phyloP scores from a whole-genome alignment of 345 rosid genomes.

The Euphorbia pulcherrima region DNA sequence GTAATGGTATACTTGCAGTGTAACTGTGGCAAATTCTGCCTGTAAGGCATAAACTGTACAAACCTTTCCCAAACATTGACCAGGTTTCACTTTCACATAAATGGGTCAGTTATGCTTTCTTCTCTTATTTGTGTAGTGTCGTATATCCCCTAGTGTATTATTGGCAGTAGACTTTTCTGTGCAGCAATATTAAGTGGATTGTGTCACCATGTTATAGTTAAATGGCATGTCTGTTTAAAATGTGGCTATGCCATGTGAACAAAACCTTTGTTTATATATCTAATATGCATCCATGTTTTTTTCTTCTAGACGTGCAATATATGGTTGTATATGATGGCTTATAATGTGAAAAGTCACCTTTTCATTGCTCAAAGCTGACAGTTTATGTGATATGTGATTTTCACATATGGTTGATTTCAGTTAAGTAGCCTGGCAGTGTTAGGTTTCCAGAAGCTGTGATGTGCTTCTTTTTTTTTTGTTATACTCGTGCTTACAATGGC shows the following conservation, averaged over 20 bases:
- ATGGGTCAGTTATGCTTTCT: constrained; percentile 1
- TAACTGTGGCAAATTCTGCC: neutral
- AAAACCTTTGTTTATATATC: neutral
- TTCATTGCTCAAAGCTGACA: neutral
- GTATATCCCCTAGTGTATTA: neutral
- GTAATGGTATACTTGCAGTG: neutral
- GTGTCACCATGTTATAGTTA: neutral
- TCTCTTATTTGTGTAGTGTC: neutral
- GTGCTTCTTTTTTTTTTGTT: neutral
- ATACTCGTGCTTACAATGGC: neutral
- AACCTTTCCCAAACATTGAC: neutral
- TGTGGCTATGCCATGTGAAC: neutral
- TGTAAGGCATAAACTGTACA: too few species aligned
- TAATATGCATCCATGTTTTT: neutral
- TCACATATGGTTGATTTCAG: neutral
- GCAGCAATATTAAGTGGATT: neutral
- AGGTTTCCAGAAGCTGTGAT: neutral
- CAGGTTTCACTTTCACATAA: too few species aligned
- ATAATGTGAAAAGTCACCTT: neutral
- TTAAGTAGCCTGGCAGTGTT: neutral
- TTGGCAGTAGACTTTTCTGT: neutral
- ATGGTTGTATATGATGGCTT: neutral
- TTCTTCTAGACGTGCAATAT: neutral
- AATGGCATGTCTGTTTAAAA: neutral
- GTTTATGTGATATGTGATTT: neutral